These are phyloP conservation scores for Venturia pyrina DNA, from an alignment of 2,329 filamentous ascomycete genomes.

Conservation along the genomic window DNA sequence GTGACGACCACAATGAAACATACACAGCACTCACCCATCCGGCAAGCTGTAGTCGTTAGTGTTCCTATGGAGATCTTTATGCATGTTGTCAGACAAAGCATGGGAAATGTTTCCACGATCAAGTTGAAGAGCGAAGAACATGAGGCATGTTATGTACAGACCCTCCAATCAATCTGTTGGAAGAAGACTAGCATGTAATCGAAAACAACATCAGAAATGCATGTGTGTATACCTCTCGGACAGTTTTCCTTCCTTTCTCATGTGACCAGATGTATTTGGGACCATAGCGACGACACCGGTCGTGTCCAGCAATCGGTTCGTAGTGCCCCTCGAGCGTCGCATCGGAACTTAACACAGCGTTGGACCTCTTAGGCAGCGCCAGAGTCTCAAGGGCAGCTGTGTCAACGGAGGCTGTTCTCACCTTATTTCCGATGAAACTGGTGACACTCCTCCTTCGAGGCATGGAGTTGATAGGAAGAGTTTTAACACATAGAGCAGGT, in stretches of 20 bases:
- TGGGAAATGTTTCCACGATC: conserved; percentile 18
- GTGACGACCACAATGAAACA: no score
- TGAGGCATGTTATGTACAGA: conserved; percentile 26
- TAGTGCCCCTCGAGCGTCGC: not conserved
- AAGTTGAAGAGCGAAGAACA: conserved; percentile 42
- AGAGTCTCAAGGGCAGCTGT: not conserved
- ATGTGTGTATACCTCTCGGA: not conserved
- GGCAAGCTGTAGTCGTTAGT: conserved; percentile 17
- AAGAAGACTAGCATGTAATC: not conserved
- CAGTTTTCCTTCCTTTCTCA: not conserved
- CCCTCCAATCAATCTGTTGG: not conserved
- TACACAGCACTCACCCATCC: no score
- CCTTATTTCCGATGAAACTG: not conserved
- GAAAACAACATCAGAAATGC: not conserved
- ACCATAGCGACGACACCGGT: not conserved
- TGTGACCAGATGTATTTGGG: not conserved
- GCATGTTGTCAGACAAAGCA: conserved; percentile 19
- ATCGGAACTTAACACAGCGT: not conserved
- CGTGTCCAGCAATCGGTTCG: not conserved
- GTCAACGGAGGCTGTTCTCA: not conserved
- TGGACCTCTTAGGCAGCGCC: not conserved
- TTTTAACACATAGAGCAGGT: no score
- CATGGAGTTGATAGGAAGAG: not conserved
- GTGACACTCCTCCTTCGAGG: not conserved
- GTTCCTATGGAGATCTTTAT: conserved; percentile 9